Percentiles rank a stretch among this genome's conserved stretches.
phyloP scores from a whole-genome alignment of 176 grass and related monocot species.

The Zoysia japonica region DNA sequence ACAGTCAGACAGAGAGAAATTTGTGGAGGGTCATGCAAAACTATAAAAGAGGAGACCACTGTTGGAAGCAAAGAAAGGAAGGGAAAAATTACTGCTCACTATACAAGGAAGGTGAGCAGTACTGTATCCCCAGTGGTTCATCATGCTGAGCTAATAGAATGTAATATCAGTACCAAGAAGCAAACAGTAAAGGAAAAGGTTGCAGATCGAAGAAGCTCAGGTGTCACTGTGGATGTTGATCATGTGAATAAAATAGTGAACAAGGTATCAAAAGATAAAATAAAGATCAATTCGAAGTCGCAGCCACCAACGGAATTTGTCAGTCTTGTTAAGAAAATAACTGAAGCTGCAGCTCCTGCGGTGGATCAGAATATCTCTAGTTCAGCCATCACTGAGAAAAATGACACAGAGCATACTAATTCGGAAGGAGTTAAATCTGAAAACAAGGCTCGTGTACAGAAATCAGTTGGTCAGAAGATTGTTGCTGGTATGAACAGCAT shows the following conservation, averaged over 20 bases:
- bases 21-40: conserved; percentile 35
- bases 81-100: conserved; percentile 37
- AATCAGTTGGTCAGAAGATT: conserved; percentile 47
- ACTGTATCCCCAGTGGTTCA: conserved; percentile 21
- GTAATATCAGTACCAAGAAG: conserved; percentile 27
- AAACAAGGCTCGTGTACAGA: conserved; percentile 32
- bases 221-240: too few relatives aligned
- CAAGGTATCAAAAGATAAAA: conserved; percentile 27
- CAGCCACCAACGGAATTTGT: conserved; percentile 15
- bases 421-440: conserved; percentile 55
- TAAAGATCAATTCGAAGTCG: conserved; percentile 24
- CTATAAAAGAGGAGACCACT: conserved; percentile 16
- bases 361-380: conserved; percentile 45
- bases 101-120: conserved; percentile 47
- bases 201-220: not conserved
- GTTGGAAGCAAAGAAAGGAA: conserved; percentile 41
- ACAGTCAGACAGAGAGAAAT: conserved; percentile 53
- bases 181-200: conserved; percentile 27
- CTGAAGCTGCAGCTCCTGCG: conserved; percentile 28
- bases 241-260: conserved; percentile 25
- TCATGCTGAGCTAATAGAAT: conserved; percentile 22
- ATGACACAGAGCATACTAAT: conserved; percentile 46
- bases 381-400: conserved; percentile 58
- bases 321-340: conserved; percentile 35
- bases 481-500: conserved; percentile 52